phyloP scores from a whole-genome alignment of 768 basidiomycete species.

The Tricholomella constricta region DNA sequence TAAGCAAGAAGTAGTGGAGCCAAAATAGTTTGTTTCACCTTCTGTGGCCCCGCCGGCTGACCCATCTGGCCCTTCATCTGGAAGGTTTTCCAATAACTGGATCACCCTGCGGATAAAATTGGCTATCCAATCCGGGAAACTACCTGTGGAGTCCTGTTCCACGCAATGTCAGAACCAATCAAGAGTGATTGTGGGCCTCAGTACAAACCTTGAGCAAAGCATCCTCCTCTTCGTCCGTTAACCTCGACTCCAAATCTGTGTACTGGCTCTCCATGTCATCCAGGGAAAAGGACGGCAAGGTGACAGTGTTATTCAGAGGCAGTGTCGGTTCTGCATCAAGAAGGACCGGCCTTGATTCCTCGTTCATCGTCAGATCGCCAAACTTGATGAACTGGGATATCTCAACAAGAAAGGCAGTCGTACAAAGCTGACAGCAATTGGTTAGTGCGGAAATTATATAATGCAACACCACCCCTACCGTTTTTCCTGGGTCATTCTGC shows the following conservation, averaged over 20 bases:
- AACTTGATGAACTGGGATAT: constrained; percentile 77
- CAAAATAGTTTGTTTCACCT: constrained; percentile 38
- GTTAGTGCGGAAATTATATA: constrained; percentile 9
- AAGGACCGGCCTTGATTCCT: constrained; percentile 27
- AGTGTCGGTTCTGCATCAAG: constrained; percentile 37
- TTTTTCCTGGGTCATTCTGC: constrained; percentile 80
- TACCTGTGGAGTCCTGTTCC: constrained; percentile 61
- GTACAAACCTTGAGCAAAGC: constrained; percentile 51
- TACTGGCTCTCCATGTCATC: constrained; percentile 41
- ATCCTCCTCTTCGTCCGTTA: constrained; percentile 71
- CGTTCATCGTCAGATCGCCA: constrained; percentile 54
- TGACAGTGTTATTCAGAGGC: constrained; percentile 24
- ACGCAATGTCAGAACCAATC: background rate
- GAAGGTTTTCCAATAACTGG: constrained; percentile 79
- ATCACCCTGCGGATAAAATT: constrained; percentile 79
- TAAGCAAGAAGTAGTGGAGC: background rate
- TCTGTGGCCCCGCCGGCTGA: constrained; percentile 65
- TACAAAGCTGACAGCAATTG: constrained; percentile 54
- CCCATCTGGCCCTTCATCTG: constrained; percentile 74
- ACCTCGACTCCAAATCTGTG: constrained; percentile 38
- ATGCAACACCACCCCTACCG: constrained; percentile 40
- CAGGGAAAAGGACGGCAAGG: constrained; percentile 40
- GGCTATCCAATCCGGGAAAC: constrained; percentile 83
- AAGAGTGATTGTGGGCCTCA: background rate
- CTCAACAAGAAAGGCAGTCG: constrained; percentile 73